These are phyloP conservation scores for Cytospora mali DNA, from an alignment of 2,329 filamentous ascomycete genomes.

Conservation along the genomic window DNA sequence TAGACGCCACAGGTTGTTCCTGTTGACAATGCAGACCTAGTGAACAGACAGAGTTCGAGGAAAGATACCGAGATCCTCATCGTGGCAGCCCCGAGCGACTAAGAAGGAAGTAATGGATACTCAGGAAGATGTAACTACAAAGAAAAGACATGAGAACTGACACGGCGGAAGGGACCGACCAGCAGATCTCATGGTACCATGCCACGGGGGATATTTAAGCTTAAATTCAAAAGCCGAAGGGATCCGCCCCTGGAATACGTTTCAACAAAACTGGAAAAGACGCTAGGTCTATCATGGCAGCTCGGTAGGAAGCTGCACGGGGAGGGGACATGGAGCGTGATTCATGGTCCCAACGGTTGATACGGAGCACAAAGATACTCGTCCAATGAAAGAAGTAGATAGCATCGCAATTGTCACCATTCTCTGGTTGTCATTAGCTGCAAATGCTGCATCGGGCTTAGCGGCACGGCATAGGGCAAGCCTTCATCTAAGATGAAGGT, in stretches of 20 bases:
- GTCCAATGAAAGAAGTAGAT: background rate
- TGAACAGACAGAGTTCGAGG: background rate
- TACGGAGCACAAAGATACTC: background rate
- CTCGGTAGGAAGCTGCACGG: background rate
- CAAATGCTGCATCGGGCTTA: background rate
- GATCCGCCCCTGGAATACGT: background rate
- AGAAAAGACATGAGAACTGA: background rate
- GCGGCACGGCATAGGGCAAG: background rate
- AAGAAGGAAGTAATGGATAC: background rate
- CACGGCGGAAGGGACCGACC: background rate
- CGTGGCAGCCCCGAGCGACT: background rate
- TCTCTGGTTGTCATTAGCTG: background rate
- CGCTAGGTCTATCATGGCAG: background rate
- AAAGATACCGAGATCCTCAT: constrained; percentile 4
- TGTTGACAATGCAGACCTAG: background rate
- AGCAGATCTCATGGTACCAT: background rate
- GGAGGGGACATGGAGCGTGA: background rate
- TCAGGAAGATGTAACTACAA: background rate
- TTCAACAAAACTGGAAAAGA: background rate
- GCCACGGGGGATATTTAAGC: background rate
- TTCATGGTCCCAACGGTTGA: background rate
- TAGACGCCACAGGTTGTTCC: constrained; percentile 19
- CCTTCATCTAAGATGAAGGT: background rate
- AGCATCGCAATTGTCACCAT: background rate
- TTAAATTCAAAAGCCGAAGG: background rate